A percentile compares a stretch with the other conserved stretches of the same genome.
Evolutionary conservation across 23 red algal genomes (phyloP).

Genomic region (Gracilaria vermiculophylla): DNA sequence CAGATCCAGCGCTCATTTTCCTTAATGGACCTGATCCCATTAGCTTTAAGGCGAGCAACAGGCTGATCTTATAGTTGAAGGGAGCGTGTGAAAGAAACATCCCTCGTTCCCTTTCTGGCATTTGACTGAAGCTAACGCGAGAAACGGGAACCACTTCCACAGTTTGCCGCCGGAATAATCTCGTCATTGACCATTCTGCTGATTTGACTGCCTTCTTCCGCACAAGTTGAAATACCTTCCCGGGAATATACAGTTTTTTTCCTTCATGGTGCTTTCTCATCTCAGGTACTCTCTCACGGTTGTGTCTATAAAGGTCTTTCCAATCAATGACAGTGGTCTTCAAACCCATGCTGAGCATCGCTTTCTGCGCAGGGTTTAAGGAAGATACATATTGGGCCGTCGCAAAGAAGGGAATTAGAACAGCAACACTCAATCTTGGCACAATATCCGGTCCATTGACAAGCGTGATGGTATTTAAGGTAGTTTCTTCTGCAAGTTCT

Average conservation of each 20-base stretch:
- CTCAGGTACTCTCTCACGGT: not conserved
- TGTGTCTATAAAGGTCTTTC: slow-evolving; percentile 26
- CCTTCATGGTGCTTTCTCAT: slow-evolving; percentile 46
- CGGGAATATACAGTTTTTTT: slow-evolving; percentile 49
- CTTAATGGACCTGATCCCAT: slow-evolving; percentile 9
- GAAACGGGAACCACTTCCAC: slow-evolving; percentile 48
- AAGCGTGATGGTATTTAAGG: slow-evolving; percentile 38
- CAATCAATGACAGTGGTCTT: slow-evolving; percentile 35
- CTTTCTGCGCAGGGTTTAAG: slow-evolving; percentile 26
- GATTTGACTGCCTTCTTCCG: slow-evolving; percentile 15
- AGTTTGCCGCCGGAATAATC: slow-evolving; percentile 4
- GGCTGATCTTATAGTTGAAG: slow-evolving; percentile 55
- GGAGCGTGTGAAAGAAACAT: slow-evolving; percentile 72
- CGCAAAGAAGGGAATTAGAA: slow-evolving; percentile 57
- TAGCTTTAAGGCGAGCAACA: slow-evolving; percentile 32
- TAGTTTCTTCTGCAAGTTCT: slow-evolving; percentile 58
- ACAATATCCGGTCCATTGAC: slow-evolving; percentile 81
- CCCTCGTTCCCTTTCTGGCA: slow-evolving; percentile 26
- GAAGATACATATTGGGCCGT: slow-evolving; percentile 49
- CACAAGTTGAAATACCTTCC: slow-evolving; percentile 58
- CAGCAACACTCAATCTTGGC: slow-evolving; percentile 68
- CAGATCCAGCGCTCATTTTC: slow-evolving; percentile 17
- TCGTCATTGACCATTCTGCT: not conserved
- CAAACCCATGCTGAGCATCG: slow-evolving; percentile 48
- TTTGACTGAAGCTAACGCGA: slow-evolving; percentile 30